These are phyloP conservation scores for Cyathus striatus DNA, from an alignment of 768 basidiomycete genomes.

Conservation along the genomic window DNA sequence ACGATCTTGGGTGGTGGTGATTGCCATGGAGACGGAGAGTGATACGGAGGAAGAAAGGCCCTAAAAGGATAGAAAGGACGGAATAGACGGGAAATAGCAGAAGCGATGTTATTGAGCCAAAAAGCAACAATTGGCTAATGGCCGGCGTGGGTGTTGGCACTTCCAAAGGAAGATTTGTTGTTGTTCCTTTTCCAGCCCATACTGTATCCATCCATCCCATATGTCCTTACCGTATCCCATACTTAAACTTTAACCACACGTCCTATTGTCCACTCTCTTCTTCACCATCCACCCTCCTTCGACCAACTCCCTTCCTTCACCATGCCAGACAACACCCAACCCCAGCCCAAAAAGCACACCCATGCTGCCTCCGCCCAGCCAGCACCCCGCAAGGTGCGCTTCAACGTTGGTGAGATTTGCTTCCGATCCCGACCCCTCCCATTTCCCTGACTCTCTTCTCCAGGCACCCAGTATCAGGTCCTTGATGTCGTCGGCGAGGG, in stretches of 20 bases:
- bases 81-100: too few species aligned
- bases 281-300: constrained; percentile 2
- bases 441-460: constrained; percentile 6
- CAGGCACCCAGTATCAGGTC: constrained; percentile 78
- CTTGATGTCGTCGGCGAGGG: constrained; percentile 87
- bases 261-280: constrained; percentile 9
- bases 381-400: constrained; percentile 79
- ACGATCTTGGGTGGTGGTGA: constrained; percentile 5
- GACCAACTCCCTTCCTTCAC: constrained; percentile 11
- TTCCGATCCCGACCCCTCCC: too few species aligned
- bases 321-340: constrained; percentile 22
- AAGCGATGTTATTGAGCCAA: too few species aligned
- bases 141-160: constrained; percentile 8
- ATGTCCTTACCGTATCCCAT: constrained; percentile 7
- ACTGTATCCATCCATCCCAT: constrained; percentile 2
- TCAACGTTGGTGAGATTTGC: constrained; percentile 66
- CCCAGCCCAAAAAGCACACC: constrained; percentile 30
- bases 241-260: constrained; percentile 9
- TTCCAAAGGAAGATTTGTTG: constrained; percentile 16
- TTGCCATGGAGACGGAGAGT: constrained; percentile 12
- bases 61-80: too few species aligned
- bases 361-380: constrained; percentile 37
- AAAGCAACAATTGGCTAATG: constrained; percentile 1
- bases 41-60: too few species aligned
- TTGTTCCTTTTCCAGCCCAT: constrained; percentile 12